phyloP scores from a whole-genome alignment of 805 yeast genomes.

The Schwanniomyces sp. region DNA sequence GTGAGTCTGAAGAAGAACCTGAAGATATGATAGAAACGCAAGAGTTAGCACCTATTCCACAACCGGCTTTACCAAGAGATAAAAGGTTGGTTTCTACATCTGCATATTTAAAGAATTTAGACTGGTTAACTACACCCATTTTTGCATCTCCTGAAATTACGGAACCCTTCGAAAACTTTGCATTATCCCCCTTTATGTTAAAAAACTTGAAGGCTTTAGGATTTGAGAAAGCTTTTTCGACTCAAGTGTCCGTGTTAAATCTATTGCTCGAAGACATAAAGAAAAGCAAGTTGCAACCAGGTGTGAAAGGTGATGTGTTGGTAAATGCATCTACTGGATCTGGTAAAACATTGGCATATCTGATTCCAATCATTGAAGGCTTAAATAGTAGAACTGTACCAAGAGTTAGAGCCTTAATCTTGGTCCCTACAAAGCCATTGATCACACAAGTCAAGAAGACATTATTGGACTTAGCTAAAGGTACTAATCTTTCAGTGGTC shows the following conservation, averaged over 20 bases:
- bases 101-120: slow-evolving; percentile 35
- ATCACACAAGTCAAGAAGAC: slow-evolving; percentile 78
- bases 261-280: slow-evolving; percentile 45
- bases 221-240: slow-evolving; percentile 66
- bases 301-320: slow-evolving; percentile 68
- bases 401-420: slow-evolving; percentile 66
- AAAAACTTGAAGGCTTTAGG: slow-evolving; percentile 48
- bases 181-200: slow-evolving; percentile 42
- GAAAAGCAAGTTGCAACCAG: slow-evolving; percentile 44
- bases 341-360: slow-evolving; percentile 90
- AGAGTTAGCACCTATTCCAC: slow-evolving; percentile 75
- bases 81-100: slow-evolving; percentile 28
- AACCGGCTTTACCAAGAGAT: slow-evolving; percentile 68
- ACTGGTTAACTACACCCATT: slow-evolving; percentile 70
- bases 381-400: slow-evolving; percentile 67
- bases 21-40: slow-evolving; percentile 19
- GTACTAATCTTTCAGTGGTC: slow-evolving; percentile 64
- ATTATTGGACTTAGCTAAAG: slow-evolving; percentile 57
- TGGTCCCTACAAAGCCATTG: slow-evolving; percentile 90
- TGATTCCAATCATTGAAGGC: slow-evolving; percentile 76
- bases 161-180: slow-evolving; percentile 50
- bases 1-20: slow-evolving; percentile 14
- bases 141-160: slow-evolving; percentile 50
- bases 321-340: slow-evolving; percentile 96
- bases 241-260: slow-evolving; percentile 70